These are phyloP conservation scores for Gnaphalium uliginosum DNA, from an alignment of 129 eudicot species.

Conservation along the genomic window DNA sequence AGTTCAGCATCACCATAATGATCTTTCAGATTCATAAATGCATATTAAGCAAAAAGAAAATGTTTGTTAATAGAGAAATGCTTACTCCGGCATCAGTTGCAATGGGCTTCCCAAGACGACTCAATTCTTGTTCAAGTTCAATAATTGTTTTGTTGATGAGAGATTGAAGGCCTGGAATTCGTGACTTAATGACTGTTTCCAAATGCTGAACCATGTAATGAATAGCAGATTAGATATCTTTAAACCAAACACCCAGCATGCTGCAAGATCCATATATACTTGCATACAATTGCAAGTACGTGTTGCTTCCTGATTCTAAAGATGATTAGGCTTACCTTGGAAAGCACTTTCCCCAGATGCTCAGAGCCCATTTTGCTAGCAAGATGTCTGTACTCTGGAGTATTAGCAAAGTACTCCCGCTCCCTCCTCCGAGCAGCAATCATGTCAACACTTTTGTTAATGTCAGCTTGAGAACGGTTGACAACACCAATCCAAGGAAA, in stretches of 20 bases:
- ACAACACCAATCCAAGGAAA: constrained; percentile 98
- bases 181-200: constrained; percentile 89
- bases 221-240: constrained; percentile 6
- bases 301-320: background rate
- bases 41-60: background rate
- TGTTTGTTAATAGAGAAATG: constrained; percentile 1
- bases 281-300: background rate
- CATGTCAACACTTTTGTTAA: constrained; percentile 87
- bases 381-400: constrained; percentile 86
- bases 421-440: constrained; percentile 91
- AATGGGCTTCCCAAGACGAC: constrained; percentile 94
- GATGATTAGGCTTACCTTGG: constrained; percentile 51
- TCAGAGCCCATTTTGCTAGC: constrained; percentile 93
- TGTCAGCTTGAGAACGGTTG: constrained; percentile 94
- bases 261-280: background rate
- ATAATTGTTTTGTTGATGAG: constrained; percentile 87
- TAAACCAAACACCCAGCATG: background rate
- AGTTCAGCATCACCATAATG: background rate
- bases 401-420: constrained; percentile 68
- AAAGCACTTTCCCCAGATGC: constrained; percentile 86
- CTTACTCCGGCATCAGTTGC: constrained; percentile 97
- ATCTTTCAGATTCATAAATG: constrained; percentile 8
- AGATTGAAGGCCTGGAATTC: constrained; percentile 97
- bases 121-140: constrained; percentile 87
- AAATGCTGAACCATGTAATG: constrained; percentile 61